Evolutionary conservation across 1,284 basidiomycete genomes (phyloP).

Genomic region (Ustilago xerochloae): DNA sequence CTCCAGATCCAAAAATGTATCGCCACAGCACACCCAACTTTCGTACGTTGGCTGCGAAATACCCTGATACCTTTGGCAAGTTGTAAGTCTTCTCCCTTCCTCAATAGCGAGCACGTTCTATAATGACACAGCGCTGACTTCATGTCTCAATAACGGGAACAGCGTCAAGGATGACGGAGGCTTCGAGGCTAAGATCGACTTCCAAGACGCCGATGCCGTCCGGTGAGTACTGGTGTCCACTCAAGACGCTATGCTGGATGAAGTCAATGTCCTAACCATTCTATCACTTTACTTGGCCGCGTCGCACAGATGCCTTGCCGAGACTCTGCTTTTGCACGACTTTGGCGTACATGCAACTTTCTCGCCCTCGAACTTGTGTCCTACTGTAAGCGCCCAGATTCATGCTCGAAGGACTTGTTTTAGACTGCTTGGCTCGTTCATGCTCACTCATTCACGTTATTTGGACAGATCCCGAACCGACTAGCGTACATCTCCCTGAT

Average conservation of each 20-base stretch:
- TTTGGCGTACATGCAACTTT: constrained; percentile 24
- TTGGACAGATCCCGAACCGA: constrained; percentile 5
- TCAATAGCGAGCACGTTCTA: background rate
- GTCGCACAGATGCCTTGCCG: constrained; percentile 24
- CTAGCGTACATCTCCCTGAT: constrained; percentile 36
- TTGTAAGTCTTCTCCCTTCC: constrained; percentile 13
- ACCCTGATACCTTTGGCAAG: constrained; percentile 17
- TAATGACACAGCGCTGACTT: constrained; percentile 1
- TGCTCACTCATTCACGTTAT: background rate
- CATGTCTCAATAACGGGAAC: background rate
- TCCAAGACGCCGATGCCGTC: constrained; percentile 37
- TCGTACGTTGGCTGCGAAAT: constrained; percentile 16
- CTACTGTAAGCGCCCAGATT: constrained; percentile 33
- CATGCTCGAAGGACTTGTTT: no score
- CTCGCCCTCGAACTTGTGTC: constrained; percentile 30
- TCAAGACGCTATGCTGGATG: no score
- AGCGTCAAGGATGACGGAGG: constrained; percentile 32
- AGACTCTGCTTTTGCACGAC: constrained; percentile 36
- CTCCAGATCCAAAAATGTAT: constrained; percentile 29
- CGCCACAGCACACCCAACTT: constrained; percentile 21
- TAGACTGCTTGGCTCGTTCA: no score
- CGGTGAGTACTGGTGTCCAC: no score
- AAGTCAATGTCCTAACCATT: no score
- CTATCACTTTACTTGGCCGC: no score
- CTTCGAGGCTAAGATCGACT: constrained; percentile 43